Evolutionary conservation across 306 rosid species (phyloP).

Genomic region (Casuarina cunninghamiana): DNA sequence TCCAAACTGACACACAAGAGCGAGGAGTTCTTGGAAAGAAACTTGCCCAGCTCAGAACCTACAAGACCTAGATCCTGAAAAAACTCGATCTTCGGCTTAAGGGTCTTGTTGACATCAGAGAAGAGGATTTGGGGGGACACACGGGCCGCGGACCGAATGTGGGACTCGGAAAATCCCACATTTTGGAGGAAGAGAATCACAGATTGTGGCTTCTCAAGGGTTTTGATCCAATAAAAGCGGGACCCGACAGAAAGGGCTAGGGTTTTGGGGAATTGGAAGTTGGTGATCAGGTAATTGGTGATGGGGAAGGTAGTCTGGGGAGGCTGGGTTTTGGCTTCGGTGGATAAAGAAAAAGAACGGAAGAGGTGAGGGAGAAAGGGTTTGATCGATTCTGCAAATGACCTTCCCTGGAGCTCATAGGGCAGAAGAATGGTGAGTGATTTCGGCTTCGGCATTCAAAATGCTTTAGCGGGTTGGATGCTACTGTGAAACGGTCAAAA

Average conservation of each 20-base stretch:
- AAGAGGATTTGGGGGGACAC: constrained; percentile 38
- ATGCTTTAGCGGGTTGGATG: neutral
- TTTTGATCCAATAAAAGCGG: constrained; percentile 3
- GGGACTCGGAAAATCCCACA: constrained; percentile 44
- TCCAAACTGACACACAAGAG: constrained; percentile 47
- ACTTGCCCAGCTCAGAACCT: constrained; percentile 30
- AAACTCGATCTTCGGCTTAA: constrained; percentile 50
- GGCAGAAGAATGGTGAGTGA: constrained; percentile 1
- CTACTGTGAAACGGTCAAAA: no score
- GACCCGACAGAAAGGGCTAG: constrained; percentile 30
- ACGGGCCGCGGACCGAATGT: constrained; percentile 30
- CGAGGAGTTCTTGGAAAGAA: constrained; percentile 36
- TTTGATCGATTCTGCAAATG: neutral
- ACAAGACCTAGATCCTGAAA: constrained; percentile 46
- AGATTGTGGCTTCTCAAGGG: constrained; percentile 35
- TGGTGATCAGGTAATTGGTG: constrained; percentile 28
- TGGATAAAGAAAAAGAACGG: constrained; percentile 28
- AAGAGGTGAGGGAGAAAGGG: constrained; percentile 24
- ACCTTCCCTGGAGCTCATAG: constrained; percentile 6
- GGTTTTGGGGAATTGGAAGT: constrained; percentile 31
- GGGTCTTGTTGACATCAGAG: constrained; percentile 35
- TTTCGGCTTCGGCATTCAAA: constrained; percentile 31
- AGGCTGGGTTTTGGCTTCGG: neutral
- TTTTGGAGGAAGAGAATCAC: constrained; percentile 37
- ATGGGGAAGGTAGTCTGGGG: constrained; percentile 12